These are phyloP conservation scores for Dacryopinax spathularia DNA, from an alignment of 768 basidiomycete species.

Conservation along the genomic window DNA sequence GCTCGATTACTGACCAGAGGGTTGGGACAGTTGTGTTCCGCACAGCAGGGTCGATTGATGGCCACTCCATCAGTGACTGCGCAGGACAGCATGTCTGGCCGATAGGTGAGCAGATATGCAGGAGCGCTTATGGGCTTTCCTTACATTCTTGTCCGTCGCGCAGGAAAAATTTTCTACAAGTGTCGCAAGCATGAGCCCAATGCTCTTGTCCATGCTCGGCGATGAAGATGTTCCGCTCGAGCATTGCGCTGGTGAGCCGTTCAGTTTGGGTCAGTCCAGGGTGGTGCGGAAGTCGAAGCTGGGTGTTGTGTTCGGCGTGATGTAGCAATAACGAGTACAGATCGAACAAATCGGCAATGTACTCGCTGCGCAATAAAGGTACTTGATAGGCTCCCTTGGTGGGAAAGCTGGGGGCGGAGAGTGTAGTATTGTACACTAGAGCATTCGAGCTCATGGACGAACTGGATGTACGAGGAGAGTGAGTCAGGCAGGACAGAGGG, in stretches of 20 bases:
- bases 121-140: too few species aligned
- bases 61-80: slow-evolving; percentile 24
- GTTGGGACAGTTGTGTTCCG: slow-evolving; percentile 20
- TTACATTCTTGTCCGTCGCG: neutral
- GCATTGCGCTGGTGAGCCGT: neutral
- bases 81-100: neutral
- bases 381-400: neutral
- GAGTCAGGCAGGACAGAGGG: neutral
- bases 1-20: slow-evolving; percentile 12
- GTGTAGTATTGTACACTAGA: neutral
- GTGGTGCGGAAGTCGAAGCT: neutral
- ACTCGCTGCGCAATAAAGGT: neutral
- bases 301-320: neutral
- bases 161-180: neutral
- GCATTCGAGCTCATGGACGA: neutral
- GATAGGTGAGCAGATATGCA: too few species aligned
- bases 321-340: neutral
- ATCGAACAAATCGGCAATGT: slow-evolving; percentile 7
- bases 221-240: neutral
- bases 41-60: slow-evolving; percentile 25
- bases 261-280: neutral
- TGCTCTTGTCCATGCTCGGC: neutral
- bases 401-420: neutral
- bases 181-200: slow-evolving; percentile 6
- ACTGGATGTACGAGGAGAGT: neutral